Evolutionary conservation across 345 rosid species (phyloP).

Genomic region (Pistacia integerrima): DNA sequence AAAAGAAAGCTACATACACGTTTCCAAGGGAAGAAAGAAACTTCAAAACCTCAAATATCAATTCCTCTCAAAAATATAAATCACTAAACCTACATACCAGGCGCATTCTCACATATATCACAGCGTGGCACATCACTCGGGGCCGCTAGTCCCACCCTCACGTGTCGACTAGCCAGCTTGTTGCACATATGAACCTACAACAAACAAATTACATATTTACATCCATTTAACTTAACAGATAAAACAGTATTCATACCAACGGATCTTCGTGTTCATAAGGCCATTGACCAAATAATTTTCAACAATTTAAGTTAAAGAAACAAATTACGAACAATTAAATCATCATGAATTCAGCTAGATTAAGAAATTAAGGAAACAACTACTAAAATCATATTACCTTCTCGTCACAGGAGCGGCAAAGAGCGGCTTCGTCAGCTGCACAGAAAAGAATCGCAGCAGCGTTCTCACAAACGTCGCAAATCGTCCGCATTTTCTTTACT

Average conservation of each 20-base stretch:
- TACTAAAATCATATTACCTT: constrained; percentile 34
- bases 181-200: constrained; percentile 83
- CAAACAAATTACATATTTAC: not conserved
- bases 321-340: not conserved
- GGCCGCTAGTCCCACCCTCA: constrained; percentile 73
- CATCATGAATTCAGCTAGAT: not conserved
- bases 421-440: constrained; percentile 91
- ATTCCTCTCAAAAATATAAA: not conserved
- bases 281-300: too few species aligned
- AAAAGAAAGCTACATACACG: constrained; percentile 71
- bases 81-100: constrained; percentile 49
- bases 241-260: not conserved
- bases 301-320: too few species aligned
- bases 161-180: constrained; percentile 84
- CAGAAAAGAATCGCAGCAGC: constrained; percentile 86
- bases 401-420: constrained; percentile 80
- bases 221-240: not conserved
- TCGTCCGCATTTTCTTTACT: constrained; percentile 52
- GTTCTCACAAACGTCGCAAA: constrained; percentile 73
- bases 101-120: constrained; percentile 85
- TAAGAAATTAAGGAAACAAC: not conserved
- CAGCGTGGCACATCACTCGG: constrained; percentile 78
- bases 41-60: constrained; percentile 18
- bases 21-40: constrained; percentile 23
- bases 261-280: too few species aligned